Base-by-base conservation (phyloP, 2,329 filamentous ascomycete genomes). In the Colletotrichum falcatum region DNA sequence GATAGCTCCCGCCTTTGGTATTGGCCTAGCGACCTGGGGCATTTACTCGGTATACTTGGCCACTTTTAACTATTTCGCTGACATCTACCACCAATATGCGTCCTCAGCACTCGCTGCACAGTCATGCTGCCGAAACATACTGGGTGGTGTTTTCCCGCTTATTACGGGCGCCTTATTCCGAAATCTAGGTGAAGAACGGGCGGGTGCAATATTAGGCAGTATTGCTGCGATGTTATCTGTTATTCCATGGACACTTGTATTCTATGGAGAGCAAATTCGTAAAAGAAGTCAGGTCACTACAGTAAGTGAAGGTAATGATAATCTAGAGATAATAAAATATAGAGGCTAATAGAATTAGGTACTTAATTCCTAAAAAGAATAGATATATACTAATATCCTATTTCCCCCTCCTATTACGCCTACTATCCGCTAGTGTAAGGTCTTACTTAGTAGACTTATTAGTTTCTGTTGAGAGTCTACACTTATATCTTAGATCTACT, bases 61-160 rank as follows among this genome's bases (percentile, higher is more conserved):
- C 3, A 93, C 94, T 0, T 97, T 98, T 83, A 98, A 98, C 78
- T 98, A 97, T 75, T 86, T 98, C 1, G 94, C 94, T 26, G 95
- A 98, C 77, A 91, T 91, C 1, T 98, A 97, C 79, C 92, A 94
- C 77, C 85, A 88, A 2, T 97, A 95, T 76, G 94, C 95, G 0
- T 94, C 91, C 48, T 96, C 93, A 0, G 94, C 95, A 0, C 83
- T 97, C 7, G 95, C 95, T 0, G 94, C 94, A 0, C 94, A 97
- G 82, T 92, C 89, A 20, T 97, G 93, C 78, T 95, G 93, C 75
- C 89, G 95, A 14, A 98, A 97, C 78, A 84, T 97, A 2, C 83
- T 97, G 0, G 94, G 91, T 11, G 95, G 94, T 2, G 81, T 90
- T 0, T 97, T 98, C 73, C 94, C 94, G 0, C 83, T 97, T 1